These are phyloP conservation scores for Stemphylium beticola DNA, from an alignment of 2,329 filamentous ascomycete genomes.

Conservation along the genomic window DNA sequence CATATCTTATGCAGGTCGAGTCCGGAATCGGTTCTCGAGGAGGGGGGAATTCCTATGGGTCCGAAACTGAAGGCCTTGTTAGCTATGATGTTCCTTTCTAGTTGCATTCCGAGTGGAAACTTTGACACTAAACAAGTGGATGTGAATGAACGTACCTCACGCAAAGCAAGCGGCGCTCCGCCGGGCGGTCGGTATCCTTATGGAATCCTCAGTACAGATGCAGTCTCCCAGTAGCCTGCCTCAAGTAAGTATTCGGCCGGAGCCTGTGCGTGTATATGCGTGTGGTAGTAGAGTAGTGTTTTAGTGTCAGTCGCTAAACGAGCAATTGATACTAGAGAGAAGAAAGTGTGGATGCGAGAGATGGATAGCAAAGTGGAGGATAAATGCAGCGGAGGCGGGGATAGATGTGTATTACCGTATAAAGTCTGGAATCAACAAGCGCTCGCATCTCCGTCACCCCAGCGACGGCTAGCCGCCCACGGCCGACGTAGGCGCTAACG, in stretches of 20 bases:
- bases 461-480: slow-evolving; percentile 29
- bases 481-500: slow-evolving; percentile 4
- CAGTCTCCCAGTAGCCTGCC: slow-evolving; percentile 48
- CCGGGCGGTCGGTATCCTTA: slow-evolving; percentile 67
- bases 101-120: background rate
- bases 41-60: slow-evolving; percentile 44
- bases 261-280: slow-evolving; percentile 32
- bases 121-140: background rate
- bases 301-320: slow-evolving; percentile 15
- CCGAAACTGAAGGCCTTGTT: slow-evolving; percentile 46
- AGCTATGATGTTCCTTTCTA: slow-evolving; percentile 16
- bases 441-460: slow-evolving; percentile 27
- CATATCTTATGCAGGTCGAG: slow-evolving; percentile 76
- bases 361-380: slow-evolving; percentile 29
- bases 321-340: slow-evolving; percentile 25
- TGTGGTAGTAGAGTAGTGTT: slow-evolving; percentile 11
- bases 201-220: slow-evolving; percentile 52
- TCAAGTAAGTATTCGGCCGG: slow-evolving; percentile 47
- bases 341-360: slow-evolving; percentile 31
- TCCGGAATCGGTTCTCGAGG: slow-evolving; percentile 63
- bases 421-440: slow-evolving; percentile 35
- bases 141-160: slow-evolving; percentile 66
- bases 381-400: slow-evolving; percentile 30
- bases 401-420: slow-evolving; percentile 35
- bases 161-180: slow-evolving; percentile 80